Evolutionary conservation across 2,329 filamentous ascomycete species (phyloP), one percentile per base, ranked within the genome.

Genomic region (Ascochyta clinopodiicola): DNA sequence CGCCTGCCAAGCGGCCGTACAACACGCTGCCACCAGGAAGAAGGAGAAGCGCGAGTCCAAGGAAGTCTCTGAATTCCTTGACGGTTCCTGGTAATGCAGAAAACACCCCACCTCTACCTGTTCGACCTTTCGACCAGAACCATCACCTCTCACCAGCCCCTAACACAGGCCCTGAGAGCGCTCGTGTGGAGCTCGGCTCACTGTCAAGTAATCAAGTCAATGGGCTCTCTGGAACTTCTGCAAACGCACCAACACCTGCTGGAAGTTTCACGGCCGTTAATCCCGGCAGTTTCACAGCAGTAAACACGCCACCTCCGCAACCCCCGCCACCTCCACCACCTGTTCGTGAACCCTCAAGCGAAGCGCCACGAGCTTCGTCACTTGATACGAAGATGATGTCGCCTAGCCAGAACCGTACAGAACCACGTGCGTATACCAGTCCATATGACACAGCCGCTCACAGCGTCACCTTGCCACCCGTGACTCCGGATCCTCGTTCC

Each of bases 151-250:
- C 64, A 7, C 54, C 65, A 9, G 49, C 62, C 24, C 59, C 62
- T 17, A 62, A 52, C 38, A 45, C 55, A 34, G 60, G 59, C 6
- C 46, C 61, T 7, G 72, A 73, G 17, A 40, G 61, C 36, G 48
- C 34, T 8, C 64, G 72, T 32, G 56, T 64, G 17, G 64, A 71
- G 36, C 65, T 72, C 17, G 66, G 64, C 25, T 64, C 69, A 15
- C 54, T 73, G 17, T 67, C 69, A 15, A 71, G 56, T 51, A 73
- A 64, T 39, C 66, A 70, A 29, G 44, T 69, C n/a, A 73, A 73
- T 25, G 69, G 68, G 8, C 52, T 52, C 3, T 50, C 64, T 22
- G 62, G 66, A 37, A 51, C 65, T 19, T 36, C 60, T 15, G 50
- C 39, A 39, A 24, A 56, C 25, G 46, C 58, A 0, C 56, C 64